Base-by-base conservation (phyloP, 2,329 filamentous ascomycete species). In the Lasiodiplodia citricola region DNA sequence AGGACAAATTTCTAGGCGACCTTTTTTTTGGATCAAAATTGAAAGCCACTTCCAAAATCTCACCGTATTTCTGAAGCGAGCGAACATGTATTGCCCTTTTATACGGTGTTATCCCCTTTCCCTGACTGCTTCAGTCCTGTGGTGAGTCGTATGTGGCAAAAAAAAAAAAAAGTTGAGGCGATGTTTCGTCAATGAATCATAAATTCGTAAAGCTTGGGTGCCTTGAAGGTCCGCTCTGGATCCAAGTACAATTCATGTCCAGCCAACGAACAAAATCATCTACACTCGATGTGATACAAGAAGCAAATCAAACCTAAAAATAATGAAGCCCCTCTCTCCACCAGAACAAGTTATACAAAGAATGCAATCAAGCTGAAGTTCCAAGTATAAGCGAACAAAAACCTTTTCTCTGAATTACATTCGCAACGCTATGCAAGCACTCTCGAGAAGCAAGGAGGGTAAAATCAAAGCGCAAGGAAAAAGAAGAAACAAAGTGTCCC, bases 341-440 rank as follows among this genome's bases (percentile, higher is more conserved):
- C 14, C 8, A 28, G 23, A 23, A 23, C 25, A 63, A 64, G 60
- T 47, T 64, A 41, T 64, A 64, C 60, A 64, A 52, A 28, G 60
- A 64, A 64, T 13, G 18, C 18, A 38, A 64, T 41, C 28, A 38
- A 52, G 23, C 25, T 50, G 35, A 23, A 10, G 31, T 51, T 37
- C 13, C 4, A 52, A 37, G 10, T 50, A 14, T 21, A 41, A 13
- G 4, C 18, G 2, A 37, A 51, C 37, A 38, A 3, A 64, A 52
- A 31, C 31, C 60, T 25, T 18, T n/a, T 23, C 58, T 64, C 47
- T 64, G 60, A 14, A 64, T 25, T 64, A 52, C 60, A 64, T n/a
- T 52, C 60, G 60, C 60, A 23, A 8, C 60, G 60, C 60, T 64
- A 64, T 64, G 60, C 60, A 64, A 64, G 41, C 44, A 64, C 44